These are phyloP conservation scores for Aurantiochytrium sp. DNA, from an alignment of 108 stramenopile species.

Conservation along the genomic window DNA sequence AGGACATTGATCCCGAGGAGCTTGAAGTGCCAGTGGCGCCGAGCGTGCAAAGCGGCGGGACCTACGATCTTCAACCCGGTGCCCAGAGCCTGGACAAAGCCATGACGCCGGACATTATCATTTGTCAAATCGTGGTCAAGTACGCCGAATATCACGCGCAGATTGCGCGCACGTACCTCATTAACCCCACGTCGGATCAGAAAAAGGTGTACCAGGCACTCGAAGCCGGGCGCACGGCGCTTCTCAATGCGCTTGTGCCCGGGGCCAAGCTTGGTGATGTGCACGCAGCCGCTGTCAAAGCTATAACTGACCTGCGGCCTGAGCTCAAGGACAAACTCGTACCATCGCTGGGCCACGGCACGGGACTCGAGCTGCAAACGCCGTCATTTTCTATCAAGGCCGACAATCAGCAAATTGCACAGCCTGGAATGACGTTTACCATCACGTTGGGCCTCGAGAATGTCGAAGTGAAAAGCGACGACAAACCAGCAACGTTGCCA, in stretches of 20 bases:
- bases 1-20: constrained; percentile 27
- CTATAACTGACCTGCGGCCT: background rate
- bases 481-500: background rate
- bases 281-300: background rate
- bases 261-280: constrained; percentile 5
- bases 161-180: constrained; percentile 49
- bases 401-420: background rate
- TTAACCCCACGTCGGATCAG: constrained; percentile 41
- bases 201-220: constrained; percentile 5
- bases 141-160: constrained; percentile 45
- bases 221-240: background rate
- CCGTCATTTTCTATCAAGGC: background rate
- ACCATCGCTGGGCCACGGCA: background rate
- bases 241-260: background rate
- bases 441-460: background rate
- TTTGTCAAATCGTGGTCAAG: constrained; percentile 40
- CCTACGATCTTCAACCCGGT: constrained; percentile 24
- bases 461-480: background rate
- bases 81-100: background rate
- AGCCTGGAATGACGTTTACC: background rate
- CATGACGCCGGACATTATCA: constrained; percentile 39
- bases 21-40: constrained; percentile 37
- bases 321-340: background rate
- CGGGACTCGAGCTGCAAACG: background rate
- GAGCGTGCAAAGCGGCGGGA: constrained; percentile 44